Conservation (phyloP, 2,329 filamentous ascomycete genomes). For the Venturia nashicola region DNA sequence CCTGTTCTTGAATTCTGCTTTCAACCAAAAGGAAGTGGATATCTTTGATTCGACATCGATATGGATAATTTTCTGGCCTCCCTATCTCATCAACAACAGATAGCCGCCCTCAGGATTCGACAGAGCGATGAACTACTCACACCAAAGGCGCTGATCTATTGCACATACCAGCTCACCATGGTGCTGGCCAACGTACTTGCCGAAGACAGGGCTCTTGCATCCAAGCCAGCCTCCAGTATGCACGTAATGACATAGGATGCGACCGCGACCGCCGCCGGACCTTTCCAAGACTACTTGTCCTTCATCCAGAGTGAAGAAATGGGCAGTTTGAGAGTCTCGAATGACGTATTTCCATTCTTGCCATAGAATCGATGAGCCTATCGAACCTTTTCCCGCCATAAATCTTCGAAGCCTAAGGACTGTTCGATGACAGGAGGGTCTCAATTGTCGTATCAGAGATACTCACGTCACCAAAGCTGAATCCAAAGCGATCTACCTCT, state of each 20-base stretch:
- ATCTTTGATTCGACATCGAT: no score
- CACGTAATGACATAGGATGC: slow-evolving; percentile 26
- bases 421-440: no score
- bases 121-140: not conserved
- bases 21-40: no score
- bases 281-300: slow-evolving; percentile 20
- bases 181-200: slow-evolving; percentile 8
- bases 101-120: not conserved
- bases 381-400: not conserved
- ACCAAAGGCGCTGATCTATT: not conserved
- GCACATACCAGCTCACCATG: not conserved
- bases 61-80: not conserved
- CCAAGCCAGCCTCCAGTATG: slow-evolving; percentile 27
- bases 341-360: slow-evolving; percentile 23
- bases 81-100: not conserved
- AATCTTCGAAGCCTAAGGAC: not conserved
- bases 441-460: no score
- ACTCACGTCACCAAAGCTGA: no score
- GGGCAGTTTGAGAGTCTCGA: slow-evolving; percentile 15
- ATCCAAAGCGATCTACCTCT: no score
- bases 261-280: slow-evolving; percentile 12
- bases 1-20: no score
- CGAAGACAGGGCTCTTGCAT: slow-evolving; percentile 24
- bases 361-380: slow-evolving; percentile 14
- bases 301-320: slow-evolving; percentile 19